These are phyloP conservation scores for Cutaneotrichosporon sp. DNA, from an alignment of 1,284 basidiomycete species.

Conservation along the genomic window DNA sequence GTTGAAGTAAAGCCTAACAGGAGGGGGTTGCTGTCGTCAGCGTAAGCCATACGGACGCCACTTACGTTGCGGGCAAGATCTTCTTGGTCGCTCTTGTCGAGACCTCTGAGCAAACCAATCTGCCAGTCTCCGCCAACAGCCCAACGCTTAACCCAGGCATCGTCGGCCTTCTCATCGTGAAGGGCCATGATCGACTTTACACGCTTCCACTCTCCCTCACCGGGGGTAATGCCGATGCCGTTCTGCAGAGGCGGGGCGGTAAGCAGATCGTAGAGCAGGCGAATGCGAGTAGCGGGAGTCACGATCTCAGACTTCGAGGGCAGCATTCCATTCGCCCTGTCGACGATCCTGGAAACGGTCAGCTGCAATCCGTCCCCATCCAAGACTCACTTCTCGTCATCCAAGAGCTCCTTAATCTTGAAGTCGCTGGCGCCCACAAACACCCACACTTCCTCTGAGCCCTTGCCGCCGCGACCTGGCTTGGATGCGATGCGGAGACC, in stretches of 20 bases:
- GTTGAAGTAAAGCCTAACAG: slow-evolving; percentile 83
- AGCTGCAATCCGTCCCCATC: background rate
- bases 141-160: slow-evolving; percentile 42
- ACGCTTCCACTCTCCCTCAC: slow-evolving; percentile 65
- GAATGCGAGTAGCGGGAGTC: slow-evolving; percentile 55
- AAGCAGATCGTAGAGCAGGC: slow-evolving; percentile 72
- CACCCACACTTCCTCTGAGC: slow-evolving; percentile 70
- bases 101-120: slow-evolving; percentile 53
- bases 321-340: slow-evolving; percentile 52
- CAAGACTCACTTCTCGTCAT: slow-evolving; percentile 64
- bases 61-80: slow-evolving; percentile 33
- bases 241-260: slow-evolving; percentile 65
- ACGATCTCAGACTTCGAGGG: slow-evolving; percentile 59
- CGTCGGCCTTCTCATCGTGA: slow-evolving; percentile 67
- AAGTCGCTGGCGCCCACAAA: slow-evolving; percentile 67
- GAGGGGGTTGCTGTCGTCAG: slow-evolving; percentile 68
- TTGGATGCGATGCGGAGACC: slow-evolving; percentile 36
- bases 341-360: slow-evolving; percentile 20
- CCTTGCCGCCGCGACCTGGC: slow-evolving; percentile 49
- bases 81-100: slow-evolving; percentile 54
- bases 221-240: slow-evolving; percentile 71
- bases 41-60: slow-evolving; percentile 44
- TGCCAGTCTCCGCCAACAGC: slow-evolving; percentile 49
- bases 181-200: slow-evolving; percentile 73
- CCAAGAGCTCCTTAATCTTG: slow-evolving; percentile 62